Evolutionary conservation across 2,329 filamentous ascomycete species (phyloP), one percentile per base, ranked within the genome.

Genomic region (Colletotrichum lupini): DNA sequence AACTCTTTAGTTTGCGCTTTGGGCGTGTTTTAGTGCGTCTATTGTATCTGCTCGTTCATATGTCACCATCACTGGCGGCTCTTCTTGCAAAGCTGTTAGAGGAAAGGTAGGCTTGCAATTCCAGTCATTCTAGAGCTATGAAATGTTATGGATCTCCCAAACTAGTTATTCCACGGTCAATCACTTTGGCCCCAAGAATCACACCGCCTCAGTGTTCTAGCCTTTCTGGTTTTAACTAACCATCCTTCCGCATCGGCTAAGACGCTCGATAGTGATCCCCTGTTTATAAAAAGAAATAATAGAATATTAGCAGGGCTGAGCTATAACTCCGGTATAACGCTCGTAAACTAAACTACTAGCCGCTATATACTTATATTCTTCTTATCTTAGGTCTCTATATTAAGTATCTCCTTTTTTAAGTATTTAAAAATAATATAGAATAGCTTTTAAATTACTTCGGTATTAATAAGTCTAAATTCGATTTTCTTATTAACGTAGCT

Each of bases 401-500:
- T 7, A 35, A 42, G 28, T 4, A 63, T 28, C 12, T 63, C 60
- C 12, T 35, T 26, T 35, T 63, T 26, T 1, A 5, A 63, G 11
- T 35, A 3, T 5, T 53, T 1, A 11, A 63, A 63, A 5, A 64
- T 5, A 37, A 30, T 55, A 5, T 9, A 11, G 4, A 55, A 64
- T 12, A 63, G 22, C 26, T 64, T 35, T 16, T 7, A 14, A 9
- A 64, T 8, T 2, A 64, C 30, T 12, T 26, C 8, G 14, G 30
- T 14, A 30, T 19, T 14, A 2, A 19, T 5, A 16, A 55, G 61
- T 24, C 35, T 2, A 59, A 77, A 75, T 61, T 84, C 81, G 16
- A 92, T 85, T 57, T 86, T 87, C 80, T 91, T 84, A 72, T 93
- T 91, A 1, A 93, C 87, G 2, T 91, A 82, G 0, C 91, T 73